A percentile compares a stretch with the other conserved stretches of the same genome.
Conservation (phyloP, 371 early-diverging fungal species). For the Mortierella sp. region DNA sequence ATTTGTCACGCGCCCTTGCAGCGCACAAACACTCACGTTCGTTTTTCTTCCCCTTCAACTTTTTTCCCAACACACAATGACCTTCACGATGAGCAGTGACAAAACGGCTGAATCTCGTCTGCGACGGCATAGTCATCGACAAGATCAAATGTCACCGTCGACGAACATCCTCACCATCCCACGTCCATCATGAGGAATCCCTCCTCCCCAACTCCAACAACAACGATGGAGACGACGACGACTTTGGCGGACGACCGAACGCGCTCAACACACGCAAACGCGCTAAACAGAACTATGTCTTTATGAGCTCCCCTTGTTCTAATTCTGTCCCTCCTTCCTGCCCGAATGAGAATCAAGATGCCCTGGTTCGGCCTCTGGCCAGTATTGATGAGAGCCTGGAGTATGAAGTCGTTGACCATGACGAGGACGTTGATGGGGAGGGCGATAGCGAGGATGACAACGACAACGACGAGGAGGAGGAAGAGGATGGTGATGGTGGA, state of each 20-base stretch:
- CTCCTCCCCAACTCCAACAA: background rate
- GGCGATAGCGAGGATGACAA: background rate
- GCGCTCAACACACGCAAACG: background rate
- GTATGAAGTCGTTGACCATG: background rate
- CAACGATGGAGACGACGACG: background rate
- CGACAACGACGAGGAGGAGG: background rate
- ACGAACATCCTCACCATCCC: background rate
- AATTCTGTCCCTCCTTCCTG: background rate
- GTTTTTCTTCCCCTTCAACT: background rate
- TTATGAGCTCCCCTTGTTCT: constrained; percentile 19
- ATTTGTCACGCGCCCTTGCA: background rate
- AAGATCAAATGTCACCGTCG: background rate
- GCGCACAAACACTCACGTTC: no score
- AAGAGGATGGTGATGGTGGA: no score
- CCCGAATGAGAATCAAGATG: background rate
- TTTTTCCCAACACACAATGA: background rate
- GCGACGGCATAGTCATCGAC: constrained; percentile 11
- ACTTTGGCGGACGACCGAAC: background rate
- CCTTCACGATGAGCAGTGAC: background rate
- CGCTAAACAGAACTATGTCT: background rate
- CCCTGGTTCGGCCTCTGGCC: background rate
- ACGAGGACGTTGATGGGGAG: background rate
- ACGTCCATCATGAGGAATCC: background rate
- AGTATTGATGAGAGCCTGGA: background rate
- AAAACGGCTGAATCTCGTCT: background rate